These are phyloP conservation scores for Pyrenochaeta sp. DNA, from an alignment of 2,329 filamentous ascomycete species.

Conservation along the genomic window DNA sequence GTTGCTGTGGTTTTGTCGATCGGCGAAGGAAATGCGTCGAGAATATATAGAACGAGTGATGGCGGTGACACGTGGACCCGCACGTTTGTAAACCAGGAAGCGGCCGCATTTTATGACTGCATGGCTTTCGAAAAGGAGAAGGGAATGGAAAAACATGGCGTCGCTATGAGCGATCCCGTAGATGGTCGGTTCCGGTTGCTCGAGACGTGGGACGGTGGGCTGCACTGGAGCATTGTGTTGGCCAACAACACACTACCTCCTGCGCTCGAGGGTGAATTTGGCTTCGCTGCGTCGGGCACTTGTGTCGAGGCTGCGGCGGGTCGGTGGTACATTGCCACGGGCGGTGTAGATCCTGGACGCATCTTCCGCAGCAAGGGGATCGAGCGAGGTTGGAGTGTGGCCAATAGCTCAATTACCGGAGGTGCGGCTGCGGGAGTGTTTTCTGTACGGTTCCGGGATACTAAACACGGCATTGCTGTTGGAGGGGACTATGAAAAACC, in stretches of 20 bases:
- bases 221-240: conserved; percentile 28
- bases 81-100: conserved; percentile 36
- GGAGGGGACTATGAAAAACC: conserved; percentile 39
- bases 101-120: conserved; percentile 39
- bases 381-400: conserved; percentile 28
- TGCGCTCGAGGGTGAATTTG: conserved; percentile 33
- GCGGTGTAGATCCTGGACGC: conserved; percentile 35
- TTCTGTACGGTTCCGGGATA: conserved; percentile 37
- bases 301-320: conserved; percentile 38
- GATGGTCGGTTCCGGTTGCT: conserved; percentile 38
- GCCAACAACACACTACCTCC: conserved; percentile 19
- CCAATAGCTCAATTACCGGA: conserved; percentile 29
- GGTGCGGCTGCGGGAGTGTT: conserved; percentile 41
- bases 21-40: conserved; percentile 34
- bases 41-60: conserved; percentile 33
- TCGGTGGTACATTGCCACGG: conserved; percentile 39
- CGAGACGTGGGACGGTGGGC: conserved; percentile 36
- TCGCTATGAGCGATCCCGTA: conserved; percentile 42
- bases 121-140: conserved; percentile 36
- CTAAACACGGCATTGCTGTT: conserved; percentile 33
- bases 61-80: conserved; percentile 32
- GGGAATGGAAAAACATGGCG: conserved; percentile 20
- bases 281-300: conserved; percentile 38
- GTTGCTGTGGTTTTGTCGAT: conserved; percentile 34
- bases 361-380: conserved; percentile 28